phyloP scores from a whole-genome alignment of 1,284 basidiomycete genomes.

The Athelia psychrophila region DNA sequence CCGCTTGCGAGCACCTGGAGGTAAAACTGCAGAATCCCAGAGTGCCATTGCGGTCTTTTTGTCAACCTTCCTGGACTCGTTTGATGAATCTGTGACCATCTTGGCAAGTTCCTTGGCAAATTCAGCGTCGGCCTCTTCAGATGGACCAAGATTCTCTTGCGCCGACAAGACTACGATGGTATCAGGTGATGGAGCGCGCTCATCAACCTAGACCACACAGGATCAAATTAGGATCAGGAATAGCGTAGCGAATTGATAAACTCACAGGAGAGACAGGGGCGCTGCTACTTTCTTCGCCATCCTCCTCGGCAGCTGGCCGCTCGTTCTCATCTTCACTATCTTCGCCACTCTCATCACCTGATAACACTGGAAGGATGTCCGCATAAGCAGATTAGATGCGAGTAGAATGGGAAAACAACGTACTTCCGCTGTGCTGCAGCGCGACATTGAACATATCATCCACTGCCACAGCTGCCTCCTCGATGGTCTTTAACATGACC shows the following conservation, averaged over 20 bases:
- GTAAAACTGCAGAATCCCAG: slow-evolving; percentile 83
- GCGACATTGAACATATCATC: slow-evolving; percentile 83
- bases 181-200: slow-evolving; percentile 75
- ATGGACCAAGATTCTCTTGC: slow-evolving; percentile 71
- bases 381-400: slow-evolving; percentile 5
- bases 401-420: slow-evolving; percentile 15
- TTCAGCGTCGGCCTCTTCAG: slow-evolving; percentile 88
- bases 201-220: slow-evolving; percentile 43
- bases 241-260: background rate
- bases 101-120: slow-evolving; percentile 96
- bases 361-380: slow-evolving; percentile 23
- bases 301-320: slow-evolving; percentile 50
- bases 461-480: slow-evolving; percentile 83
- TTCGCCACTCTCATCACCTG: slow-evolving; percentile 65
- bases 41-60: slow-evolving; percentile 79
- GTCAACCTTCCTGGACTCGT: slow-evolving; percentile 80
- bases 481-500: slow-evolving; percentile 65
- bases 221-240: slow-evolving; percentile 7
- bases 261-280: slow-evolving; percentile 52
- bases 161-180: slow-evolving; percentile 66
- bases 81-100: slow-evolving; percentile 86
- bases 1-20: slow-evolving; percentile 61
- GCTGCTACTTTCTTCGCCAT: slow-evolving; percentile 47
- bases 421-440: slow-evolving; percentile 58
- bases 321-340: slow-evolving; percentile 67